Conservation (phyloP, 148 eudicot genomes). For the Persicaria maculosa region DNA sequence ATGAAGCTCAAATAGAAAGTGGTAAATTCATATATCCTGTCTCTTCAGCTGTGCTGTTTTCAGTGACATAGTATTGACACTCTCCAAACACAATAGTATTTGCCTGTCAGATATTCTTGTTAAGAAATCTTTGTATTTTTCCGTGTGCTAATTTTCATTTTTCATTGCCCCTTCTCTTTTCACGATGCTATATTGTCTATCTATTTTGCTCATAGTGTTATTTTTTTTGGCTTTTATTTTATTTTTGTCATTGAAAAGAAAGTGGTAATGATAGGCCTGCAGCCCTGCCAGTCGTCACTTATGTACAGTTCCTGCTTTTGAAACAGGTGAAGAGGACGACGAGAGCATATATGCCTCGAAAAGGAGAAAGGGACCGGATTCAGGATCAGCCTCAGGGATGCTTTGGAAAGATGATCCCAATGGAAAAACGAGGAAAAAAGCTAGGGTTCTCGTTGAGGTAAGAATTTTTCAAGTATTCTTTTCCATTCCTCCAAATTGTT, state of each 20-base stretch:
- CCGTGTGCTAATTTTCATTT: not conserved
- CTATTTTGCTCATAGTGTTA: not conserved
- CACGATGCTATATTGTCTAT: not conserved
- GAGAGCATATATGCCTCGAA: conserved; percentile 35
- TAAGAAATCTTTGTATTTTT: not conserved
- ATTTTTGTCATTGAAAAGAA: not conserved
- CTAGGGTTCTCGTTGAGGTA: conserved; percentile 81
- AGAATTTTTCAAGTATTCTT: not conserved
- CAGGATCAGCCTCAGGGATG: conserved; percentile 17
- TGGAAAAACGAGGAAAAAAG: conserved; percentile 60
- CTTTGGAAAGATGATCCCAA: conserved; percentile 31
- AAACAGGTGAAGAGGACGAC: conserved; percentile 40
- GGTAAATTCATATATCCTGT: conserved; percentile 15
- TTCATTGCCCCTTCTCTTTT: not conserved
- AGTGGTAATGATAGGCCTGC: not conserved
- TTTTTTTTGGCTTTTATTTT: not conserved
- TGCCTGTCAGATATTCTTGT: not conserved
- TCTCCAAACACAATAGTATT: not conserved
- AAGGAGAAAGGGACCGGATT: conserved; percentile 20
- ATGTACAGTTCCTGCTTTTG: conserved; percentile 19
- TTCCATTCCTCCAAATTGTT: not conserved
- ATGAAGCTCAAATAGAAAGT: conserved; percentile 20
- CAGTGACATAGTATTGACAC: not conserved
- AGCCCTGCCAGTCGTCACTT: not conserved
- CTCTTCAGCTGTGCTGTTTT: not conserved